Percentiles rank a stretch among this genome's conserved stretches.
phyloP scores from a whole-genome alignment of 2,329 filamentous ascomycete genomes.

The Lachnellula arida region DNA sequence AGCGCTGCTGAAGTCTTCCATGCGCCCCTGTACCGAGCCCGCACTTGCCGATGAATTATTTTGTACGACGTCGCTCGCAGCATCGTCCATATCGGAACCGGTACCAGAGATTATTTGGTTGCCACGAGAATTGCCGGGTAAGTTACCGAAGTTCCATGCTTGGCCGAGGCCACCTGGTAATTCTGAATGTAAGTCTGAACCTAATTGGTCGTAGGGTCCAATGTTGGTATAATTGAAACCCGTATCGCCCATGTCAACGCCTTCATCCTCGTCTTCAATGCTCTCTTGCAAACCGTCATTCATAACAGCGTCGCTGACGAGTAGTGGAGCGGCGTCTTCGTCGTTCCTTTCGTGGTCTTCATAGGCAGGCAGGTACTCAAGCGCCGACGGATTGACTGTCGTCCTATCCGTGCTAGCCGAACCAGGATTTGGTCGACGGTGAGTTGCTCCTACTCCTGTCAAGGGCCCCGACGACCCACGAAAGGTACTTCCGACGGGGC shows the following conservation, averaged over 20 bases:
- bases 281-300: constrained; percentile 24
- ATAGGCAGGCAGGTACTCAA: constrained; percentile 26
- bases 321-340: constrained; percentile 16
- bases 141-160: constrained; percentile 16
- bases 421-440: constrained; percentile 59
- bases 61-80: constrained; percentile 27
- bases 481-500: constrained; percentile 80
- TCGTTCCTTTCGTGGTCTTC: constrained; percentile 20
- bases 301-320: constrained; percentile 12
- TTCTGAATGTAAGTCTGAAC: background rate
- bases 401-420: constrained; percentile 31
- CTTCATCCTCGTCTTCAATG: constrained; percentile 28
- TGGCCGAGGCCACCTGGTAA: too few relatives aligned
- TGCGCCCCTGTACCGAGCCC: constrained; percentile 16
- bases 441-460: constrained; percentile 72
- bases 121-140: constrained; percentile 13
- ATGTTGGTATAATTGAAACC: constrained; percentile 11
- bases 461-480: constrained; percentile 89
- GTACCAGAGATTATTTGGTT: constrained; percentile 22
- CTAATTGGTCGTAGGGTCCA: constrained; percentile 7
- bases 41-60: constrained; percentile 28
- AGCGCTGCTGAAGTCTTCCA: constrained; percentile 25
- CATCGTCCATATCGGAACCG: constrained; percentile 24
- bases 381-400: constrained; percentile 24
- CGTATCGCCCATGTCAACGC: constrained; percentile 26